Base-by-base conservation (phyloP, 192 early-diverging fungal genomes). In the Gigaspora rosea region DNA sequence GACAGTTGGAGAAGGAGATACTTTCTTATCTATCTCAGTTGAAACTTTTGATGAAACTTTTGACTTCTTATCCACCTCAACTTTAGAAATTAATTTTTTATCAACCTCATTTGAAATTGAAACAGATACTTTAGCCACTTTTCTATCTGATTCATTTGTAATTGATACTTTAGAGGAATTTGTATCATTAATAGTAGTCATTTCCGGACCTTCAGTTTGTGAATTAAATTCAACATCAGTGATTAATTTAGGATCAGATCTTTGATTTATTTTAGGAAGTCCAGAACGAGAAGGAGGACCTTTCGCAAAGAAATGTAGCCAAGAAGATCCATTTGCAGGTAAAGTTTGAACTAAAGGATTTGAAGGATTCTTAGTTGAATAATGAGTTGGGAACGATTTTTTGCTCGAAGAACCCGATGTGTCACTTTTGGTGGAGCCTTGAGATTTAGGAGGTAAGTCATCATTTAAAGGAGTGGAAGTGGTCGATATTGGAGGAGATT, bases 311-410 rank as follows among this genome's bases (percentile, higher is more conserved):
- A 76, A 76, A 66, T 76, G 15, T 5, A 76, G 1, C 75, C 75
- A 76, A 15, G 75, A 52, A 52, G 41, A 35, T 7, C 63, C 27
- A 51, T 52, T 50, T 3, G 49, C 15, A 63, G 20, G 8, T 47
- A 75, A 33, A 18, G 63, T 49, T 16, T 76, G 8, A 41, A 76
- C 50, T 41, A 76, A 4, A 18, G 75, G 75, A 67, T 76, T 76
- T 15, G 64, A 2, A 41, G 33, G 12, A 33, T 3, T 2, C 11
- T 22, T 66, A 51, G 9, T 70, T 69, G 67, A 51, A 20, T 2
- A 20, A 52, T 46, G 22, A 73, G 54, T 22, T 41, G 71, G n/a
- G 11, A 7, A 15, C 3, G 9, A 16, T 8, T 36, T 35, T 1
- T 11, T 12, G 3, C 5, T 27, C 33, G 70, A 54, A 13, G 70